Evolutionary conservation across 352 stramenopile genomes (phyloP).

Genomic region (Pythium myriotylum): DNA sequence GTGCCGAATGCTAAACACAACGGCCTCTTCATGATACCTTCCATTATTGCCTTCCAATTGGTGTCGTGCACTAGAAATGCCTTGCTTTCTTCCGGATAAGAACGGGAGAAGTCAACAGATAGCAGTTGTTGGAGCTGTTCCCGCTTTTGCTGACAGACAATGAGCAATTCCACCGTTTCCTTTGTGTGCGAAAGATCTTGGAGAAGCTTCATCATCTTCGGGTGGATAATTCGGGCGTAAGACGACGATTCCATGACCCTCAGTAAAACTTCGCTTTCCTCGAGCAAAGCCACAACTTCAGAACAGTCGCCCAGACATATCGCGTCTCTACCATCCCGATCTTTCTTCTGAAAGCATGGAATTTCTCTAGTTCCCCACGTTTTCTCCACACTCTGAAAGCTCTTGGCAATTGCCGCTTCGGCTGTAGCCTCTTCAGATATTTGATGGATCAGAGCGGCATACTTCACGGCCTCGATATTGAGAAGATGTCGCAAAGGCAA

Average conservation of each 20-base stretch:
- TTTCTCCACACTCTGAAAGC: conserved; percentile 52
- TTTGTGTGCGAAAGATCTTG: conserved; percentile 51
- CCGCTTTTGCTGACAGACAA: conserved; percentile 67
- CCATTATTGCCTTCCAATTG: conserved; percentile 54
- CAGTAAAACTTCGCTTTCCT: conserved; percentile 76
- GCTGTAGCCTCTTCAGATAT: conserved; percentile 71
- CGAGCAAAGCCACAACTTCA: conserved; percentile 57
- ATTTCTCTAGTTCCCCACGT: conserved; percentile 71
- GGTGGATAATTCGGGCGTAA: conserved; percentile 60
- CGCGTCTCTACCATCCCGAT: conserved; percentile 61
- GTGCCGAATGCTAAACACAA: conserved; percentile 60
- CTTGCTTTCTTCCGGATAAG: conserved; percentile 63
- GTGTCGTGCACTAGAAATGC: conserved; percentile 54
- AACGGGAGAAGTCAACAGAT: conserved; percentile 61
- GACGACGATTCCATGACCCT: conserved; percentile 74
- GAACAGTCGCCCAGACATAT: conserved; percentile 57
- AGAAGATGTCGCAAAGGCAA: conserved; percentile 58
- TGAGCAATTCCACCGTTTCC: conserved; percentile 53
- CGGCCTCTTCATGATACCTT: conserved; percentile 45
- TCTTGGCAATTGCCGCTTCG: conserved; percentile 62
- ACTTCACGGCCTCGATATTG: conserved; percentile 40
- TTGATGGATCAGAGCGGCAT: conserved; percentile 53
- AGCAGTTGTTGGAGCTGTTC: conserved; percentile 64
- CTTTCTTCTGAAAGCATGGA: conserved; percentile 43
- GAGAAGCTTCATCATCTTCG: conserved; percentile 47